A percentile compares a stretch with the other conserved stretches of the same genome.
These are phyloP conservation scores for Hymenoscyphus fraxineus DNA, from an alignment of 2,329 filamentous ascomycete genomes.

Conservation along the genomic window DNA sequence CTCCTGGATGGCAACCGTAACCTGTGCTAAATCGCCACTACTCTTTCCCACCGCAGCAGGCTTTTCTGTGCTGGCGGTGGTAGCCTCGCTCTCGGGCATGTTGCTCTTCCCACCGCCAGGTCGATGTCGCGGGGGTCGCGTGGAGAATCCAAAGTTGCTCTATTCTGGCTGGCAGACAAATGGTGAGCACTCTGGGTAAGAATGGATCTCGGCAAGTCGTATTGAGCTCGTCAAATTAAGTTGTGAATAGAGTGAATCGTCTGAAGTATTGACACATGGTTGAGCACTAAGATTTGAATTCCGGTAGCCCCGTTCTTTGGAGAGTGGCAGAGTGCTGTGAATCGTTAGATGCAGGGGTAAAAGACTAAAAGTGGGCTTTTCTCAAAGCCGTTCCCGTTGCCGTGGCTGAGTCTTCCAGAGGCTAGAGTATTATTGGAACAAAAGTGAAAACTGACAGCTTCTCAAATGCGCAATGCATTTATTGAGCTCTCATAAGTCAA, in stretches of 20 bases:
- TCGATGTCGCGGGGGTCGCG: constrained; percentile 5
- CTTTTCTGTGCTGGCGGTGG: constrained; percentile 21
- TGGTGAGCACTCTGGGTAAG: neutral
- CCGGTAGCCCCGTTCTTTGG: constrained; percentile 1
- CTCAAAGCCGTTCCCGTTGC: neutral
- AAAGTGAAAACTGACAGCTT: neutral
- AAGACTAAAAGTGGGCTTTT: constrained; percentile 3
- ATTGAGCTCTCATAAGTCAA: neutral
- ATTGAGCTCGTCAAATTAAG: constrained; percentile 7
- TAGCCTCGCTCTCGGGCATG: constrained; percentile 31
- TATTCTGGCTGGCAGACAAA: neutral
- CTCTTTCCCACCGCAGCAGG: constrained; percentile 14
- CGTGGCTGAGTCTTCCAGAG: neutral
- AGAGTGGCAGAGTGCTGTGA: constrained; percentile 1
- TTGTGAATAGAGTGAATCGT: constrained; percentile 10
- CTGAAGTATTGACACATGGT: constrained; percentile 23
- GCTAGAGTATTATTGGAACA: neutral
- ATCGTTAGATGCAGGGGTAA: constrained; percentile 8
- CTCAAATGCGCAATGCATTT: neutral
- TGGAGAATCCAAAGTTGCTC: neutral
- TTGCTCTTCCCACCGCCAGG: constrained; percentile 26
- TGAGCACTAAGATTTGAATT: constrained; percentile 11
- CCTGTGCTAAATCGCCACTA: constrained; percentile 17
- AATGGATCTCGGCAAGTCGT: neutral
- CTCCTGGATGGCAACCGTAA: constrained; percentile 15